phyloP scores from a whole-genome alignment of 2,329 filamentous ascomycete genomes.

The Cryoendolithus antarcticus region DNA sequence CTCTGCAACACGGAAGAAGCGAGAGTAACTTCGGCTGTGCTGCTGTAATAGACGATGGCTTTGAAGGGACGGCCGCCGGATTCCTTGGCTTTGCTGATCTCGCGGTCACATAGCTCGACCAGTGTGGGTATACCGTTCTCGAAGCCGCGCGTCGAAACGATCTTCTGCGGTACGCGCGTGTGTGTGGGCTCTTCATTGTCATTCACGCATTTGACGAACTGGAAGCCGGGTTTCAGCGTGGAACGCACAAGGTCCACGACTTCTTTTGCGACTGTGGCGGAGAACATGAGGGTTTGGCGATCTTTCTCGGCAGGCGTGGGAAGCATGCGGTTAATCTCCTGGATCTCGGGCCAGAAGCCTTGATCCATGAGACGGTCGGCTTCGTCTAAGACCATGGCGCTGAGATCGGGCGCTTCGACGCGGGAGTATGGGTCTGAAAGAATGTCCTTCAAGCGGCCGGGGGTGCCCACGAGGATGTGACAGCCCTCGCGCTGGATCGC shows the following conservation, averaged over 20 bases:
- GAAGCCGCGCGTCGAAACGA: constrained; percentile 54
- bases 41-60: constrained; percentile 86
- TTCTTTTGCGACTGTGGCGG: constrained; percentile 76
- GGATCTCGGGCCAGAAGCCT: constrained; percentile 38
- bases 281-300: constrained; percentile 89
- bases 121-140: constrained; percentile 67
- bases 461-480: constrained; percentile 81
- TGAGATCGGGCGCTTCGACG: constrained; percentile 51
- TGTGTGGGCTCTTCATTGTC: constrained; percentile 78
- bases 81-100: constrained; percentile 34
- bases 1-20: constrained; percentile 48
- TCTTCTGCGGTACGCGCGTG: constrained; percentile 66
- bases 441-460: constrained; percentile 75
- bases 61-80: constrained; percentile 60
- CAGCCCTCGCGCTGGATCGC: constrained; percentile 64
- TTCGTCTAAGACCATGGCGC: constrained; percentile 52
- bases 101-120: constrained; percentile 59
- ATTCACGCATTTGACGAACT: constrained; percentile 80
- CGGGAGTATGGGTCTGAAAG: constrained; percentile 52
- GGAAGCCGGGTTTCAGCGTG: constrained; percentile 71
- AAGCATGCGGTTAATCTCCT: constrained; percentile 39
- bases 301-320: constrained; percentile 51
- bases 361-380: constrained; percentile 56
- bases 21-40: constrained; percentile 59
- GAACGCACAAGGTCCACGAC: constrained; percentile 67